Base-by-base conservation (phyloP, 768 basidiomycete species). In the Mycena pura region DNA sequence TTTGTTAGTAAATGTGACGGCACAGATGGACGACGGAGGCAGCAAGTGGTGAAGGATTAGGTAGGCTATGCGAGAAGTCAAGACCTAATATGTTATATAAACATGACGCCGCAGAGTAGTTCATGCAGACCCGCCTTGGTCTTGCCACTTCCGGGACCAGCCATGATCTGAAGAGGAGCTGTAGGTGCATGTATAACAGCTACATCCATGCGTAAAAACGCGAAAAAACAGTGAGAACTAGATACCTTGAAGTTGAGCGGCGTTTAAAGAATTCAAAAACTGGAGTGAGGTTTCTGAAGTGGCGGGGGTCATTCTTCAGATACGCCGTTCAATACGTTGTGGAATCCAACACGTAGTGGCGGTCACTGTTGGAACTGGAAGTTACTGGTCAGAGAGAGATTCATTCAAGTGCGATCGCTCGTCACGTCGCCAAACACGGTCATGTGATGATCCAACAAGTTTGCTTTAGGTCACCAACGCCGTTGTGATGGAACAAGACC, bases 1-100 rank as follows among this genome's bases (percentile, higher is more conserved):
- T 73, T 93, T 93, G 77, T 94, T 94, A 10, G 93, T 95, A 72
- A 95, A 96, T 6, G 83, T 96, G 11, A 95, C 90, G 3, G 89
- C 88, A 68, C 88, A 90, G 73, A 92, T 89, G 17, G 84, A 78
- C 5, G 79, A 77, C 2, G 90, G 84, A 11, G 79, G 69, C 10
- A 89, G 68, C 24, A 67, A 67, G 66, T 87, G 83, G 27, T 80
- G 71, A 6, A 84, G 70, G 48, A 91, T 86, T 21, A 92, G 76
- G 70, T 90, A 78, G 4, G 86, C 89, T 44, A 91, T 87, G 15
- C 91, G 82, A 46, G 86, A 84, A 5, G 87, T 90, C 24, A 92
- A 71, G 24, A 91, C 87, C 80, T 86, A 43, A 15, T 29, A 9
- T 39, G 13, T 34, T 19, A n/a, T 15, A 54, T 47, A 50, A 57